Percentiles rank a stretch among this genome's conserved stretches.
Conservation (phyloP, 257 asterid genomes). For the Paraleonurus japonicus region DNA sequence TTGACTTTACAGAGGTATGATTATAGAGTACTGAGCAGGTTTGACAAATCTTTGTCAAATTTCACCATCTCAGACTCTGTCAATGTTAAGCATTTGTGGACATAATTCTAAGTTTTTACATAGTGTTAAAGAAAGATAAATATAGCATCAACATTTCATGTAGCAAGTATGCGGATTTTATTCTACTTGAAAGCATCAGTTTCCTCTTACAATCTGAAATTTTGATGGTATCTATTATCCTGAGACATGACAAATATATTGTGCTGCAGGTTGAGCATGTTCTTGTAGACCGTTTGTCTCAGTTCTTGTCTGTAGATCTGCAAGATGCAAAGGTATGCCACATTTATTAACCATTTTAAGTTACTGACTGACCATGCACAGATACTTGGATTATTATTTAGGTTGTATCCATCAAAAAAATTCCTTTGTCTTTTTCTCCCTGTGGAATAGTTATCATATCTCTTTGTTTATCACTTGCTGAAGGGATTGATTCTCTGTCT, state of each 20-base stretch:
- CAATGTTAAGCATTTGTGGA: constrained; percentile 15
- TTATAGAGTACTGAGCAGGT: constrained; percentile 8
- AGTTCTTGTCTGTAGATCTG: constrained; percentile 79
- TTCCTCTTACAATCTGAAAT: background rate
- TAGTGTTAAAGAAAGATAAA: constrained; percentile 3
- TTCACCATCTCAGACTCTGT: background rate
- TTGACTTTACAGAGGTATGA: constrained; percentile 3
- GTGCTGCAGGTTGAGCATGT: constrained; percentile 90
- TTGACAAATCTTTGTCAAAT: constrained; percentile 16
- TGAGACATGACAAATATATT: constrained; percentile 23
- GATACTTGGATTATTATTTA: background rate
- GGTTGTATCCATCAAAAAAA: background rate
- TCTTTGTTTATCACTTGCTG: background rate
- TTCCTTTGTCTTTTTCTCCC: background rate
- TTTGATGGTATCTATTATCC: constrained; percentile 18
- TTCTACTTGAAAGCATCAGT: constrained; percentile 13
- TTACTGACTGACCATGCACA: constrained; percentile 10
- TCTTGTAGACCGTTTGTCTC: constrained; percentile 86
- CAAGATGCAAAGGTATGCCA: constrained; percentile 86
- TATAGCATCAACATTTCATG: constrained; percentile 15
- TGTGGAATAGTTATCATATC: background rate
- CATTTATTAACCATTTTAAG: constrained; percentile 9
- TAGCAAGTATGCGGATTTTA: constrained; percentile 16
- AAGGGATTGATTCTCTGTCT: constrained; percentile 9
- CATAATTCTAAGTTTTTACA: background rate